Conservation (phyloP, 495 filamentous ascomycete genomes). For the Lasiosphaeria hispida region DNA sequence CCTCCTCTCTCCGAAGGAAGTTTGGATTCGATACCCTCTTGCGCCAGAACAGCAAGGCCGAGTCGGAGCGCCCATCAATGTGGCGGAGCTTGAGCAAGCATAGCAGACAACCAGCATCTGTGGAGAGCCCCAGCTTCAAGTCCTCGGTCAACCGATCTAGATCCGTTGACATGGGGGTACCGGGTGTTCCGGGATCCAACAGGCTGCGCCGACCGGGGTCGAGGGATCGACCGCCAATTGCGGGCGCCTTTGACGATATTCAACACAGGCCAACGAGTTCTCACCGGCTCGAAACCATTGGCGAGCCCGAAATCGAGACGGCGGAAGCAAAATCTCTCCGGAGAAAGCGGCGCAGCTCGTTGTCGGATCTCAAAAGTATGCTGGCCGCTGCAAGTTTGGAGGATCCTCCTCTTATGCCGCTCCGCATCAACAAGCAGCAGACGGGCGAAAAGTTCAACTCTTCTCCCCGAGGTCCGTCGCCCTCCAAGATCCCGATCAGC, state of each 20-base stretch:
- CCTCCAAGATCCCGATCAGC: slow-evolving; percentile 46
- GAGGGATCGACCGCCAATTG: slow-evolving; percentile 60
- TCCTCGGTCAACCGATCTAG: slow-evolving; percentile 68
- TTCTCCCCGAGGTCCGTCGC: slow-evolving; percentile 34
- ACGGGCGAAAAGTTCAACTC: slow-evolving; percentile 59
- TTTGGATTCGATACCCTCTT: slow-evolving; percentile 74
- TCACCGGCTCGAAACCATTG: slow-evolving; percentile 47
- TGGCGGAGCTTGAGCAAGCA: slow-evolving; percentile 90
- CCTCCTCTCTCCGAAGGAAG: slow-evolving; percentile 79
- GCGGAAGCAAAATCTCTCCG: slow-evolving; percentile 46
- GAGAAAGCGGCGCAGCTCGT: slow-evolving; percentile 85
- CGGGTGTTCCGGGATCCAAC: slow-evolving; percentile 44
- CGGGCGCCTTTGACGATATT: slow-evolving; percentile 59
- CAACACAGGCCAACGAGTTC: slow-evolving; percentile 47
- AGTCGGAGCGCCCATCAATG: slow-evolving; percentile 69
- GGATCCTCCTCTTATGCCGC: slow-evolving; percentile 40
- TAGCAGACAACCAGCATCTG: slow-evolving; percentile 53
- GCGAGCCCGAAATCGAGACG: slow-evolving; percentile 46
- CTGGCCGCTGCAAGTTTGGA: slow-evolving; percentile 50
- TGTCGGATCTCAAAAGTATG: slow-evolving; percentile 77
- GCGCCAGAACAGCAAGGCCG: slow-evolving; percentile 72
- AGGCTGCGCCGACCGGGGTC: slow-evolving; percentile 60
- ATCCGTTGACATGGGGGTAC: slow-evolving; percentile 70
- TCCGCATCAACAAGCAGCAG: slow-evolving; percentile 53
- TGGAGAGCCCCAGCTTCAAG: slow-evolving; percentile 57